A percentile compares a stretch with the other conserved stretches of the same genome.
phyloP scores from a whole-genome alignment of 2,329 filamentous ascomycete species.

The Colletotrichum paranaense region DNA sequence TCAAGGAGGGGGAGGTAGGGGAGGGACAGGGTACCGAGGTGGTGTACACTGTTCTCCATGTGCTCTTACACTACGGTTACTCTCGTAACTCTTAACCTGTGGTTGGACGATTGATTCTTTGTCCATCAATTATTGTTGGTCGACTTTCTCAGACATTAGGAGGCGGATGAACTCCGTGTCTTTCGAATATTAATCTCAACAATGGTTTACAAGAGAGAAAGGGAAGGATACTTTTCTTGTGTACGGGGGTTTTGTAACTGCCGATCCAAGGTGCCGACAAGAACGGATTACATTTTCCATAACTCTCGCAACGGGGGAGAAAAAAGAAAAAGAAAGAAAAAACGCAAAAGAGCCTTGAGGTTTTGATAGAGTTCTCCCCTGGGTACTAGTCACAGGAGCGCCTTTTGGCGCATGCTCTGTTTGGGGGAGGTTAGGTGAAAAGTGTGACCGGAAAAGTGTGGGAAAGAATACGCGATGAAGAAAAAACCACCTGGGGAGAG shows the following conservation, averaged over 20 bases:
- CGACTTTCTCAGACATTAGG: not conserved
- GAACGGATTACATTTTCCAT: not conserved
- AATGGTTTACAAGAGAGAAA: too few relatives aligned
- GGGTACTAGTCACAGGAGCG: not conserved
- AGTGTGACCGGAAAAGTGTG: not conserved
- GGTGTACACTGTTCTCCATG: not conserved
- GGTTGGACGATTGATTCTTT: not conserved
- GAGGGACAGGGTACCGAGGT: not conserved
- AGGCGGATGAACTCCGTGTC: not conserved
- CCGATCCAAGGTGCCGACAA: not conserved
- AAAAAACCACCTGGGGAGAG: not conserved
- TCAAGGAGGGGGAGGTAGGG: not conserved
- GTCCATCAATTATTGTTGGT: not conserved
- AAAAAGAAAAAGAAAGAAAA: not conserved
- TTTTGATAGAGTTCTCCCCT: not conserved
- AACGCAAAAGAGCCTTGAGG: not conserved
- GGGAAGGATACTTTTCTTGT: too few relatives aligned
- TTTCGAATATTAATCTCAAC: not conserved
- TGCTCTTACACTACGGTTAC: not conserved
- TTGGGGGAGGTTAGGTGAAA: not conserved
- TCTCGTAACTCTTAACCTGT: not conserved
- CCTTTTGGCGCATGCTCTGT: not conserved
- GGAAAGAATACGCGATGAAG: not conserved
- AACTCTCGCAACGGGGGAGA: not conserved
- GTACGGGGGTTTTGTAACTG: not conserved